Evolutionary conservation across 2,329 filamentous ascomycete species (phyloP).

Genomic region (Aspergillus ustus): DNA sequence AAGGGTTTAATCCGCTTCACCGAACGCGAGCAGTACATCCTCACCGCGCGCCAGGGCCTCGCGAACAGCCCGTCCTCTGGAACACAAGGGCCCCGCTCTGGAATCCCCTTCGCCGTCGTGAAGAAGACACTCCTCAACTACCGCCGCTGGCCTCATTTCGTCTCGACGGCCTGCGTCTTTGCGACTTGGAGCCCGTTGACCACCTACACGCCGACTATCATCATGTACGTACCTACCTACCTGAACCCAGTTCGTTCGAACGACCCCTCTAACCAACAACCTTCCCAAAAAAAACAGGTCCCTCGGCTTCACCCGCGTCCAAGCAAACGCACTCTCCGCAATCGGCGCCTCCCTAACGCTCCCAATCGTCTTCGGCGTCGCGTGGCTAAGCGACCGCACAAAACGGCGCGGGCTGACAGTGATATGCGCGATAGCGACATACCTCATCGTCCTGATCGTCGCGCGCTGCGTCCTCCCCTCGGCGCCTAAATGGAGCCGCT

Average conservation of each 20-base stretch:
- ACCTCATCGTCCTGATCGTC: constrained; percentile 52
- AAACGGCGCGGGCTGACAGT: constrained; percentile 52
- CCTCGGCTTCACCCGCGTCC: constrained; percentile 52
- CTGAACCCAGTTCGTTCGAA: no score
- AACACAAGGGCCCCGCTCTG: constrained; percentile 24
- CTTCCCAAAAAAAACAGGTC: no score
- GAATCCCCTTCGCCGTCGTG: constrained; percentile 46
- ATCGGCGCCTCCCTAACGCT: constrained; percentile 51
- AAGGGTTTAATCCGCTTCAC: background rate
- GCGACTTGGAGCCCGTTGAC: constrained; percentile 59
- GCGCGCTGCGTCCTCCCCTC: constrained; percentile 48
- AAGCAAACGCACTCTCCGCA: constrained; percentile 54
- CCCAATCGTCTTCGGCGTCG: constrained; percentile 54
- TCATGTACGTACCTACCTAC: constrained; percentile 28
- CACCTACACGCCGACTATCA: constrained; percentile 53
- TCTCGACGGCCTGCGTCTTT: constrained; percentile 57
- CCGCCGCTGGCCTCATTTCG: constrained; percentile 54
- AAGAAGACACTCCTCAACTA: constrained; percentile 53
- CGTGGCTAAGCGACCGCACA: constrained; percentile 54
- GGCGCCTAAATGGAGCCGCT: constrained; percentile 54
- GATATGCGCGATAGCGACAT: constrained; percentile 51
- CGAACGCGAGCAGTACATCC: background rate
- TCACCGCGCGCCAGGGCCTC: background rate
- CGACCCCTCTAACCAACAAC: no score
- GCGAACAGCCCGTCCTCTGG: background rate